phyloP scores from a whole-genome alignment of 2,329 filamentous ascomycete genomes.

The Beauveria sp. region DNA sequence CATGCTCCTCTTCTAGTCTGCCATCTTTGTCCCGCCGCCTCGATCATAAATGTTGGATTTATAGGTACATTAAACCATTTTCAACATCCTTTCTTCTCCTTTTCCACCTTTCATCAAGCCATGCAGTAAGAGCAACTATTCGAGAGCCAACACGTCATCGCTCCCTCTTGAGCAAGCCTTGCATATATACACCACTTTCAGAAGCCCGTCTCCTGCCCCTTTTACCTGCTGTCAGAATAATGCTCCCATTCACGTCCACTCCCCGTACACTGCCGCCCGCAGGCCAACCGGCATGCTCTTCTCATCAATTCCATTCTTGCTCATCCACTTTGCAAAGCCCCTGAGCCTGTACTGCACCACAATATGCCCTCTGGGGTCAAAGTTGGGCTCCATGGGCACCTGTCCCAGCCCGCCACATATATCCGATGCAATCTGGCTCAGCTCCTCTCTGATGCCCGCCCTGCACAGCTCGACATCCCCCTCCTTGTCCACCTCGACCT shows the following conservation, averaged over 20 bases:
- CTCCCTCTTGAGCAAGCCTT: too few relatives aligned
- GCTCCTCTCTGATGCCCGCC: background rate
- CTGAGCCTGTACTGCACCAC: slow-evolving; percentile 4
- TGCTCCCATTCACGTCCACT: background rate
- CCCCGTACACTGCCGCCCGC: background rate
- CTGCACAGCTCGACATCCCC: background rate
- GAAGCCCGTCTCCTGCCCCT: background rate
- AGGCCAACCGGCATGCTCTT: background rate
- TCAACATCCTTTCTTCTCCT: too few relatives aligned
- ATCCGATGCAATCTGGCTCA: background rate
- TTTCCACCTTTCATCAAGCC: too few relatives aligned
- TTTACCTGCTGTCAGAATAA: background rate
- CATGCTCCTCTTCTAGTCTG: background rate
- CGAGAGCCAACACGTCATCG: background rate
- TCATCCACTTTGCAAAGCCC: background rate
- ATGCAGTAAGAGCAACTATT: background rate
- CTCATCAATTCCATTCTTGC: background rate
- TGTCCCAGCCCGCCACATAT: slow-evolving; percentile 4
- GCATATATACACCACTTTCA: too few relatives aligned
- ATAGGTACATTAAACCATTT: too few relatives aligned
- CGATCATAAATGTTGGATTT: too few relatives aligned
- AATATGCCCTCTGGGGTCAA: slow-evolving; percentile 4
- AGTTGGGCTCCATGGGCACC: slow-evolving; percentile 11
- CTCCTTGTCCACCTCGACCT: background rate
- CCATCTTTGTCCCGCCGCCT: background rate